Evolutionary conservation across 441 rosid genomes (phyloP).

Genomic region (Corymbia citriodora): DNA sequence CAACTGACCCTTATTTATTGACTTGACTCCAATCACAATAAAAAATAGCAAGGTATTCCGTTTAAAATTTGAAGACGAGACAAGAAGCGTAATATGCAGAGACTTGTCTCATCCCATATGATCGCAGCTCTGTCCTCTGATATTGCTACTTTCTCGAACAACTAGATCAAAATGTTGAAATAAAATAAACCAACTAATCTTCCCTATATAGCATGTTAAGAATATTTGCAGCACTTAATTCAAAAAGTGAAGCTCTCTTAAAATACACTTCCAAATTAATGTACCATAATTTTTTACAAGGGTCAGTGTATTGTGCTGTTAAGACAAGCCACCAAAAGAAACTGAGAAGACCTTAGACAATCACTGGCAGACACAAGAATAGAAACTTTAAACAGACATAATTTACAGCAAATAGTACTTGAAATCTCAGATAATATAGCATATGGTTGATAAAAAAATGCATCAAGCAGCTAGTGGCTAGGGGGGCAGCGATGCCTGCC

Average conservation of each 20-base stretch:
- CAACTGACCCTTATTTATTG: not conserved
- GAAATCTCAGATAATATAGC: not conserved
- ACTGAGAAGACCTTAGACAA: not conserved
- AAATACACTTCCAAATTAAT: not conserved
- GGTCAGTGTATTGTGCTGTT: not conserved
- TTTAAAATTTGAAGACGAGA: not conserved
- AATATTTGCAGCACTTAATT: not conserved
- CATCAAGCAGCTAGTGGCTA: not conserved
- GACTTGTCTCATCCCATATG: not conserved
- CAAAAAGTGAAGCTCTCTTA: not conserved
- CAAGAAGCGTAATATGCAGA: not conserved
- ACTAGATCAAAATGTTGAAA: not conserved
- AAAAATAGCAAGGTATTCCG: not conserved
- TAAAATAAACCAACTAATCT: not conserved
- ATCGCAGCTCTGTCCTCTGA: not conserved
- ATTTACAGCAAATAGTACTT: not conserved
- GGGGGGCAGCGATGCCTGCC: not conserved
- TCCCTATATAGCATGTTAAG: not conserved
- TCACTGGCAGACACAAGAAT: not conserved
- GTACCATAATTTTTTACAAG: not conserved
- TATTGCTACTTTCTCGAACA: not conserved
- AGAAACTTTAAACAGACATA: not conserved
- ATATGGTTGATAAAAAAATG: not conserved
- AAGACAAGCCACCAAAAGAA: not conserved
- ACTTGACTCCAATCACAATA: not conserved